Base-by-base conservation (phyloP, 768 basidiomycete genomes). In the Nidularia sp. region DNA sequence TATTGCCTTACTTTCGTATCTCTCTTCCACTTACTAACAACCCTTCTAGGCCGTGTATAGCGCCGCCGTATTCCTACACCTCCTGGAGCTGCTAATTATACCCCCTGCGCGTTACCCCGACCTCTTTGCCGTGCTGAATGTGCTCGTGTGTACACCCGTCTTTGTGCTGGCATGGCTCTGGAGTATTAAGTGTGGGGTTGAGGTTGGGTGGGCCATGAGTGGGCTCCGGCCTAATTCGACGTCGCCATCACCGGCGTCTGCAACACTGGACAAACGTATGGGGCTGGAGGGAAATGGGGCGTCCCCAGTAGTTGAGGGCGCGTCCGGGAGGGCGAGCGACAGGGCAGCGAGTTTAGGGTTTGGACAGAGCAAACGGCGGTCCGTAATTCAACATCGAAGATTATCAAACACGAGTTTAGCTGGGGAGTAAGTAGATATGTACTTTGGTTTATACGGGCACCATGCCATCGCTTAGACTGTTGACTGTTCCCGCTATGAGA, bases 151-250 rank as follows among this genome's bases (percentile, higher is more conserved):
- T 61, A 88, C 86, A 1, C 86, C 84, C 1, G 83, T 96, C 13
- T 96, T 98, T 63, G 79, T 74, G 5, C 65, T 91, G 31, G 75
- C 81, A n/a, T 98, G 90, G 90, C 61, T 93, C 12, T 97, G 93
- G 93, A 90, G 89, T 47, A 83, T 93, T 65, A 87, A 85, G 57
- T 85, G 88, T 45, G 80, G 88, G 18, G 63, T 93, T 22, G 85
- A 95, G 60, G 85, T 85, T 35, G 74, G 81, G 6, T 96, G 93
- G 94, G 89, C 86, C 9, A 63, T 90, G 7, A 80, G 81, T 4
- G 86, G 86, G 0, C 67, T 84, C 15, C 70, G 68, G 2, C 49
- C 58, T 25, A 25, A 25, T 25, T 25, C 25, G 25, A 25, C 25
- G 25, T 1, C 25, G 25, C 25, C 25, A 3, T 25, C 25, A 25